Evolutionary conservation across 768 basidiomycete species (phyloP), one percentile per base, ranked within the genome.

Genomic region (Lactarius akahatsu): DNA sequence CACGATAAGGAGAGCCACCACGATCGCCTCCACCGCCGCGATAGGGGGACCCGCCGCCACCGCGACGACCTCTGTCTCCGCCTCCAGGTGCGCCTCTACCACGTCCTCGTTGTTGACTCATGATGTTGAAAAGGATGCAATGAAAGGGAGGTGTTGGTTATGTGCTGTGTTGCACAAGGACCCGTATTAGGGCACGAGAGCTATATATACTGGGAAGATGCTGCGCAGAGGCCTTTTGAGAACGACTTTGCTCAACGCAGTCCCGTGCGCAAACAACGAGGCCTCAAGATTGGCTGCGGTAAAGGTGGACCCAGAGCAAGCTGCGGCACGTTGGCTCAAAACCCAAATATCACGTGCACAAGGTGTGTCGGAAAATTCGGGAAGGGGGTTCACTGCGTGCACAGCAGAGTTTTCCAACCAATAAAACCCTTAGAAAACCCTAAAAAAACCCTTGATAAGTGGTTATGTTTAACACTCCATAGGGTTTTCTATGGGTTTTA

Each of bases 41-140:
- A 40, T 32, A 8, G 9, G 16, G 41, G 69, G 45, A 52, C 2
- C 56, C 59, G 6, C n/a, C 65, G 36, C 69, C 54, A 50, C 62
- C 63, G 36, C 62, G 47, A 13, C 68, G 57, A 56, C 70, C 71
- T 40, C 68, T 64, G 32, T 63, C 64, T 4, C 62, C 43, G 41
- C 67, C 63, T 30, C 65, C 57, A 18, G 38, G 34, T 43, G 58
- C 69, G 23, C 70, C 70, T 66, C 66, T 68, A 54, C 58, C 66
- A 6, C 66, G 66, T 43, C 62, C 66, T 67, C 66, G 55, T 59
- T 40, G 66, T 45, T 67, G 66, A n/a, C 61, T 67, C 66, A 67
- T 67, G 16, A 0, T 50, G 47, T 23, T 23, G 16, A 13, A 40
- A 57, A 40, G 38, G 20, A 45, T 54, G 43, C 3, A 32, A 5